Base-by-base conservation (phyloP, 306 rosid genomes). In the Cucurbita maxima region DNA sequence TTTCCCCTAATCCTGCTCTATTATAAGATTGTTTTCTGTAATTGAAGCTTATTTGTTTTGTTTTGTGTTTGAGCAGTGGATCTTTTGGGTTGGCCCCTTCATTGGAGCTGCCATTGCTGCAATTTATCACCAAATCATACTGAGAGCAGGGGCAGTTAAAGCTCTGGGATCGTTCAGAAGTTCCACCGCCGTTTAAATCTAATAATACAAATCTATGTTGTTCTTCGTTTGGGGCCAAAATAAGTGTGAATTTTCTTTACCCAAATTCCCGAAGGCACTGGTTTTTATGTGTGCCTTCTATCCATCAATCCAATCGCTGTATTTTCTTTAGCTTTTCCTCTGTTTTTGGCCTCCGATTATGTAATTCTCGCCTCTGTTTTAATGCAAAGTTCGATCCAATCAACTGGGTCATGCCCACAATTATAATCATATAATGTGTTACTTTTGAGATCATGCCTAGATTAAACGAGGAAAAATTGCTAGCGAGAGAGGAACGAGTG, bases 11-110 rank as follows among this genome's bases (percentile, higher is more conserved):
- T 30, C 34, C 12, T 20, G 14, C 11, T 6, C 14, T 48, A 15
- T 19, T 48, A 15, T 19, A 15, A 70, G 3, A 1, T 20, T 4
- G n/a, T 3, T 12, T 48, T 70, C 14, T 14, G 1, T 50, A 14
- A 15, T 50, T 50, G 18, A 14, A 14, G 5, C 54, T 13, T 4
- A 18, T 22, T 36, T 13, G 4, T 61, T 22, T 36, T 13, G 4
- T 38, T 37, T 61, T 8, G n/a, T 54, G 11, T 13, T 30, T 30
- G 20, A 16, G 13, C 58, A 77, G 82, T 75, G 78, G 79, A 79
- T 79, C 14, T 74, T 79, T 53, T 79, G 79, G 82, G 72, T 75
- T 12, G 82, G 79, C 8, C 78, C 82, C 16, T 74, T 68, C 62
- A 13, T 75, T n/a, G 76, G 82, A 58, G 82, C 81, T 15, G 71